These are phyloP conservation scores for Ogataea hybrid DNA, from an alignment of 1,139 yeast species.

Conservation along the genomic window DNA sequence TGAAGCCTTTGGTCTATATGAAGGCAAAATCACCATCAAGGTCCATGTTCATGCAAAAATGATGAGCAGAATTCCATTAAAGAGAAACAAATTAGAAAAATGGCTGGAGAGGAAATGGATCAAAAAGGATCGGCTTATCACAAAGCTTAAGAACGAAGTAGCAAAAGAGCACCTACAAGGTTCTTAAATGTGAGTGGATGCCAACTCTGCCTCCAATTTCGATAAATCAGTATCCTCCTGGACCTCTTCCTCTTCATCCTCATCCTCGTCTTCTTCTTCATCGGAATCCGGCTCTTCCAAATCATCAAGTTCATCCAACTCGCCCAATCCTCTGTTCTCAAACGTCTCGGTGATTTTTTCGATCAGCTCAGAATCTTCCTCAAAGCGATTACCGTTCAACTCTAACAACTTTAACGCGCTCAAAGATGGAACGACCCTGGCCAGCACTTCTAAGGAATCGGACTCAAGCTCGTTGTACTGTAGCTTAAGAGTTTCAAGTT, in stretches of 20 bases:
- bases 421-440: slow-evolving; percentile 52
- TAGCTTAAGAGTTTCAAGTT: slow-evolving; percentile 60
- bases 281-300: slow-evolving; percentile 88
- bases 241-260: slow-evolving; percentile 57
- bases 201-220: slow-evolving; percentile 60
- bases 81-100: slow-evolving; percentile 54
- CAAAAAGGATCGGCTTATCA: slow-evolving; percentile 56
- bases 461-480: slow-evolving; percentile 89
- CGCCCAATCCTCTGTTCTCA: slow-evolving; percentile 74
- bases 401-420: slow-evolving; percentile 67
- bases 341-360: slow-evolving; percentile 59
- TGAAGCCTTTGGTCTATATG: slow-evolving; percentile 48
- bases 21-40: slow-evolving; percentile 41
- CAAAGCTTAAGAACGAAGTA: slow-evolving; percentile 35
- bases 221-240: slow-evolving; percentile 35
- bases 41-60: slow-evolving; percentile 50
- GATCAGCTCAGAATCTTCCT: slow-evolving; percentile 67
- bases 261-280: slow-evolving; percentile 74
- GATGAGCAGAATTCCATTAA: slow-evolving; percentile 49
- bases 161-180: slow-evolving; percentile 9
- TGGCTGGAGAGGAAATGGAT: slow-evolving; percentile 74
- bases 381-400: slow-evolving; percentile 88
- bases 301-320: slow-evolving; percentile 88
- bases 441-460: slow-evolving; percentile 57
- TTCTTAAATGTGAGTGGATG: slow-evolving; percentile 36